These are phyloP conservation scores for Flueggea neowawraea DNA, from an alignment of 441 rosid species.

Conservation along the genomic window DNA sequence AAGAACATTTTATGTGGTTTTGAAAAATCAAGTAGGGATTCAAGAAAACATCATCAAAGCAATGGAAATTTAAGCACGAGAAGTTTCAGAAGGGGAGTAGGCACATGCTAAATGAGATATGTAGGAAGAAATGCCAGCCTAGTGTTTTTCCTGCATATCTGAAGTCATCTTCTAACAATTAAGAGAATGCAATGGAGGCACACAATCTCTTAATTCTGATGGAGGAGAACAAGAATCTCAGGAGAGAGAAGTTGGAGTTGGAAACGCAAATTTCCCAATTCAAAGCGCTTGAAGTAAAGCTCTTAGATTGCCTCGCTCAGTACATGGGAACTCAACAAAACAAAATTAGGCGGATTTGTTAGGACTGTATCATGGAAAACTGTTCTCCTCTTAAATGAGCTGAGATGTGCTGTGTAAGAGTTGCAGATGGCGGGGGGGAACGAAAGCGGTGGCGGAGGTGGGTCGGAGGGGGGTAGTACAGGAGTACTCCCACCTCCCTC, in stretches of 20 bases:
- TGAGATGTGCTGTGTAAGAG: too few relatives aligned
- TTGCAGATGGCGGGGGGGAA: too few relatives aligned
- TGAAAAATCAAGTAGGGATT: slow-evolving; percentile 40
- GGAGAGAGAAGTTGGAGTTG: slow-evolving; percentile 37
- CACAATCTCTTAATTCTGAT: slow-evolving; percentile 9
- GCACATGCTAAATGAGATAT: slow-evolving; percentile 43
- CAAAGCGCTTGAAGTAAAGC: slow-evolving; percentile 34
- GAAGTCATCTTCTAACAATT: slow-evolving; percentile 22
- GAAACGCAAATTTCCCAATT: slow-evolving; percentile 38
- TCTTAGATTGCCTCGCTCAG: slow-evolving; percentile 42
- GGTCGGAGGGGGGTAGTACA: too few relatives aligned
- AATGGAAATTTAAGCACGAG: slow-evolving; percentile 62
- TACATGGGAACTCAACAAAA: slow-evolving; percentile 17
- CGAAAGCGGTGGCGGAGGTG: too few relatives aligned
- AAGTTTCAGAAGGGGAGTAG: slow-evolving; percentile 44
- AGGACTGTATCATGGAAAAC: not conserved
- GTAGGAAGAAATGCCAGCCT: slow-evolving; percentile 41
- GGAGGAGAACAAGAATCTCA: slow-evolving; percentile 44
- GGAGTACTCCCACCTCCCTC: too few relatives aligned
- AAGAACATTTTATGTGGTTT: too few relatives aligned
- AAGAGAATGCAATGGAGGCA: slow-evolving; percentile 7
- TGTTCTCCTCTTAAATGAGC: too few relatives aligned
- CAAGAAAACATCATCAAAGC: slow-evolving; percentile 52
- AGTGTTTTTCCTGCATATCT: slow-evolving; percentile 46
- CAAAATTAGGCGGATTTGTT: slow-evolving; percentile 23